phyloP scores from a whole-genome alignment of 108 stramenopile genomes.

The Pseudonitzschia pungens region DNA sequence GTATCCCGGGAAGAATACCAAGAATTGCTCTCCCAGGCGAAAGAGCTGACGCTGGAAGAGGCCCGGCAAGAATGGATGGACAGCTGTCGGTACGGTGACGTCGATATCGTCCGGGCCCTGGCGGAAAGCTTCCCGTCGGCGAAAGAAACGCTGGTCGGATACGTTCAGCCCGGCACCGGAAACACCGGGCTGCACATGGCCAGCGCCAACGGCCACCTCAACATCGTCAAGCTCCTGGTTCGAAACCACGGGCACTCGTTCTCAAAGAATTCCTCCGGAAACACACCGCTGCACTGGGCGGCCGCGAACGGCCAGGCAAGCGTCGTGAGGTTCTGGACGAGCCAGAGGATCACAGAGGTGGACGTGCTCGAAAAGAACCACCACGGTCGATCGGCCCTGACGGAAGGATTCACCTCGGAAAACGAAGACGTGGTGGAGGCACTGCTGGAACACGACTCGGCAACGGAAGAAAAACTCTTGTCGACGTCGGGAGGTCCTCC shows the following conservation, averaged over 20 bases:
- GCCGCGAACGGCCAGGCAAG: constrained; percentile 65
- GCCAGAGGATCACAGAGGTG: constrained; percentile 36
- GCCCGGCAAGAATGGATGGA: constrained; percentile 61
- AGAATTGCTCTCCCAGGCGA: constrained; percentile 35
- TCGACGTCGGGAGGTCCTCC: constrained; percentile 12
- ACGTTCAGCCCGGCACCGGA: constrained; percentile 30
- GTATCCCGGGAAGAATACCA: constrained; percentile 37
- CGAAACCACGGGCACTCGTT: constrained; percentile 27
- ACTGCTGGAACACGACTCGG: constrained; percentile 83
- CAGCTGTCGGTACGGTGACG: constrained; percentile 76
- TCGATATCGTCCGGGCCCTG: constrained; percentile 62
- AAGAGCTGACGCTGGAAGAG: constrained; percentile 46
- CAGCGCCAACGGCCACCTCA: constrained; percentile 72
- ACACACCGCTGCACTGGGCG: constrained; percentile 89
- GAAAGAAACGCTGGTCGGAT: constrained; percentile 17
- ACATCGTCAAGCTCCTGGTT: constrained; percentile 52
- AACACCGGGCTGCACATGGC: constrained; percentile 83
- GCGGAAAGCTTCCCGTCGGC: constrained; percentile 22
- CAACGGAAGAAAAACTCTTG: constrained; percentile 80
- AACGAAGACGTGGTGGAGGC: constrained; percentile 62
- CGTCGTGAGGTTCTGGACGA: constrained; percentile 54
- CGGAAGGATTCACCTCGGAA: constrained; percentile 78
- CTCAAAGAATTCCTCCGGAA: constrained; percentile 60
- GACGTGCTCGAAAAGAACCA: constrained; percentile 79
- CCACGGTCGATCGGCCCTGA: constrained; percentile 83